These are phyloP conservation scores for Acanthamoeba lenticulata DNA, from an alignment of 208 protist genomes.

Conservation along the genomic window DNA sequence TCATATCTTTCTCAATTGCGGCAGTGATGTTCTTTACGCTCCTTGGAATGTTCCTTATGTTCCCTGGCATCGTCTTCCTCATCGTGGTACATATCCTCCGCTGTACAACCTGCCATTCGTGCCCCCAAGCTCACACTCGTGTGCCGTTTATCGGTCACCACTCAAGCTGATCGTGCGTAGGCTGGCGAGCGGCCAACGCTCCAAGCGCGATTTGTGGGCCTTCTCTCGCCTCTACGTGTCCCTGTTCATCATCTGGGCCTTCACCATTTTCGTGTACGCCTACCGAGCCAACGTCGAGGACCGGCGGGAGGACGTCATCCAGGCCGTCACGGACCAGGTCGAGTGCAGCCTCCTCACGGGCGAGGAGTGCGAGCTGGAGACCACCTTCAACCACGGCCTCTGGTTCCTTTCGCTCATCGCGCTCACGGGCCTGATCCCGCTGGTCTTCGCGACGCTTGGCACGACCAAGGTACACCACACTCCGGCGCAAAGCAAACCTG, in stretches of 20 bases:
- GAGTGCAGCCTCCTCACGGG: neutral
- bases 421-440: conserved; percentile 1
- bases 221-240: neutral
- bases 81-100: neutral
- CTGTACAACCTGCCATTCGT: neutral
- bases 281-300: neutral
- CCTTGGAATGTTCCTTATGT: conserved; percentile 22
- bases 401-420: conserved; percentile 27
- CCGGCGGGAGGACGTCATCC: neutral
- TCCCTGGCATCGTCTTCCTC: neutral
- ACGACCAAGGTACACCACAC: neutral
- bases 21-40: conserved; percentile 39
- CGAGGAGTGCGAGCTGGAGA: neutral
- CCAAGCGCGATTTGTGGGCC: neutral
- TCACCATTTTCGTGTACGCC: conserved; percentile 1
- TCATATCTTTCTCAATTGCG: neutral
- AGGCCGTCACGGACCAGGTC: neutral
- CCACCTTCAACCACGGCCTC: conserved; percentile 6
- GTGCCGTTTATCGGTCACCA: neutral
- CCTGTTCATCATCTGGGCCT: conserved; percentile 31
- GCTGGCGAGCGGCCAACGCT: neutral
- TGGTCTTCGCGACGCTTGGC: neutral
- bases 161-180: neutral
- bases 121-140: neutral
- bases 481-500: neutral